Evolutionary conservation across 2,329 filamentous ascomycete species (phyloP).

Genomic region (Drechslerella dactyloides): DNA sequence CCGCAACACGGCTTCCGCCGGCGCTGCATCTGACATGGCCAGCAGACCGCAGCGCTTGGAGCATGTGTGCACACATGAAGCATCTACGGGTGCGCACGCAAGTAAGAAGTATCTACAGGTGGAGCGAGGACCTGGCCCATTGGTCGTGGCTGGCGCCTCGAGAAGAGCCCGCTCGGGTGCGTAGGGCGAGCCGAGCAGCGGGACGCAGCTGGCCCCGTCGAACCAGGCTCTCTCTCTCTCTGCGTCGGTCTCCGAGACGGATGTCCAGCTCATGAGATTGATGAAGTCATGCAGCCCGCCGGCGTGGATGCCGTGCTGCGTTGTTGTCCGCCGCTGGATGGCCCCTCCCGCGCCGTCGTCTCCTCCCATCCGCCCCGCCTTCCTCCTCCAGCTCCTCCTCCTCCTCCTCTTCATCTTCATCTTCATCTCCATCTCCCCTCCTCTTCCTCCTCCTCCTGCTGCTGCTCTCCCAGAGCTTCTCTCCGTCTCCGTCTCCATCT

Average conservation of each 20-base stretch:
- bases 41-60: conserved; percentile 13
- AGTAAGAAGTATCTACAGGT: no score
- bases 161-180: no score
- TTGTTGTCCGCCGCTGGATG: background rate
- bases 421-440: conserved; percentile 14
- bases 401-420: conserved; percentile 16
- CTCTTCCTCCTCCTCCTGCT: conserved; percentile 3
- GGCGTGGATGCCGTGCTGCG: background rate
- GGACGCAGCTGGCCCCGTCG: no score
- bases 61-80: no score
- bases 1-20: conserved; percentile 20
- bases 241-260: no score
- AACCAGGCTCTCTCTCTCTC: no score
- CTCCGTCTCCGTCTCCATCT: conserved; percentile 1
- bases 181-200: no score
- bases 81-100: no score
- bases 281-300: background rate
- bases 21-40: conserved; percentile 24
- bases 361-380: conserved; percentile 20
- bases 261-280: background rate
- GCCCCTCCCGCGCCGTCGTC: conserved; percentile 9
- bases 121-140: no score
- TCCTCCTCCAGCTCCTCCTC: conserved; percentile 17
- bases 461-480: conserved; percentile 11
- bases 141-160: no score